Conservation (phyloP, 306 rosid genomes). For the Coriaria nepalensis region DNA sequence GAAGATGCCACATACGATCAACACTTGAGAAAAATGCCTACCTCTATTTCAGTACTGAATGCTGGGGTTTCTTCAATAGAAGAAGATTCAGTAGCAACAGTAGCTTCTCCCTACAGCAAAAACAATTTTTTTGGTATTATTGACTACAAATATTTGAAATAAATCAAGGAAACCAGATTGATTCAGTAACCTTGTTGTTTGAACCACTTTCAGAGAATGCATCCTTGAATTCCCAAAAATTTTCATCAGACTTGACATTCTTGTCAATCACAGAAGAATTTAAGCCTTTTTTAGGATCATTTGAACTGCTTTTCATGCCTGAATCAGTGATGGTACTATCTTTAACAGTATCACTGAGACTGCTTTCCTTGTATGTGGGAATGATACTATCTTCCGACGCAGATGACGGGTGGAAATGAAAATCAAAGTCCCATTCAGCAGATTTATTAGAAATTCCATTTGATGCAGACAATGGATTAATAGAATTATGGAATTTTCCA, state of each 20-base stretch:
- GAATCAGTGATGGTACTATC: neutral
- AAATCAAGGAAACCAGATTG: neutral
- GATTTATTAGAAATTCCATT: conserved; percentile 11
- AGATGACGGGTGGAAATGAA: conserved; percentile 5
- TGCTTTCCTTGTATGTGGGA: too few relatives aligned
- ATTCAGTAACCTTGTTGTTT: conserved; percentile 27
- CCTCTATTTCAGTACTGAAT: neutral
- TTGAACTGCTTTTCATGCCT: conserved; percentile 9
- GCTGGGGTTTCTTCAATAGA: neutral
- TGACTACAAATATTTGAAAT: neutral
- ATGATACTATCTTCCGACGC: conserved; percentile 2
- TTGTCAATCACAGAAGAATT: conserved; percentile 19
- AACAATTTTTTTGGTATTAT: conserved; percentile 3
- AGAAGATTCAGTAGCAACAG: conserved; percentile 9
- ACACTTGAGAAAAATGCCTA: too few relatives aligned
- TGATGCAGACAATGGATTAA: neutral
- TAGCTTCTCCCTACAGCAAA: conserved; percentile 5
- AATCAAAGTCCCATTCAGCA: conserved; percentile 15
- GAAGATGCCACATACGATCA: too few relatives aligned
- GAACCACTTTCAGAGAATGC: conserved; percentile 23
- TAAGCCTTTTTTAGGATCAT: conserved; percentile 16
- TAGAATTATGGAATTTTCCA: neutral
- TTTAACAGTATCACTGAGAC: neutral
- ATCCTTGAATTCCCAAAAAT: conserved; percentile 27
- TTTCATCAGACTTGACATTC: conserved; percentile 20